Conservation (phyloP, 768 basidiomycete genomes). For the Pleurotus cornucopiae region DNA sequence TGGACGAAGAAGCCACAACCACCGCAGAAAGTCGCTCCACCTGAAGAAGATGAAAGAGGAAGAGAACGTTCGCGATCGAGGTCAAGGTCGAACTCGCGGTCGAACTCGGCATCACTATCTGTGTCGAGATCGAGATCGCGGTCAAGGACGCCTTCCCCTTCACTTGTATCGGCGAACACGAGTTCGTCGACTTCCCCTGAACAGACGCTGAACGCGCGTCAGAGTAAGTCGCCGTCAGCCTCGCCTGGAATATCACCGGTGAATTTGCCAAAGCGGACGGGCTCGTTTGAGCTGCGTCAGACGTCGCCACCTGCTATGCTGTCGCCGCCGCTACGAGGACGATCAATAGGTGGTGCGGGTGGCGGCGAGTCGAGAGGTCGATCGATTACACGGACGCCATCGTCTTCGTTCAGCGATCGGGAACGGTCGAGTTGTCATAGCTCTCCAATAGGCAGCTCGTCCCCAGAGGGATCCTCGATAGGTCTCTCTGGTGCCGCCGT, state of each 20-base stretch:
- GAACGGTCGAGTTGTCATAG: slow-evolving; percentile 25
- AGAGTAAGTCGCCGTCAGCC: slow-evolving; percentile 17
- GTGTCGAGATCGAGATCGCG: slow-evolving; percentile 32
- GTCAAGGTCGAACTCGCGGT: slow-evolving; percentile 26
- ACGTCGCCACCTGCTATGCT: slow-evolving; percentile 15
- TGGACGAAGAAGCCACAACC: not conserved
- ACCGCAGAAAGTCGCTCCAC: not conserved
- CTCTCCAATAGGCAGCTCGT: slow-evolving; percentile 23
- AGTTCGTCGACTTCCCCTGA: slow-evolving; percentile 13
- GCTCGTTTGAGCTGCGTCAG: slow-evolving; percentile 9
- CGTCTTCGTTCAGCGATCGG: slow-evolving; percentile 50
- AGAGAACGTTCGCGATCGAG: slow-evolving; percentile 23
- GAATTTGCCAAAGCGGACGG: slow-evolving; percentile 5
- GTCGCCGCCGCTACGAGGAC: slow-evolving; percentile 24
- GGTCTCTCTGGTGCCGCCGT: slow-evolving; percentile 24
- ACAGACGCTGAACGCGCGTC: slow-evolving; percentile 15
- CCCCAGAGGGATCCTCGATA: slow-evolving; percentile 20
- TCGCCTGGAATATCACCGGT: slow-evolving; percentile 11
- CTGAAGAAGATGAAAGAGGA: slow-evolving; percentile 15
- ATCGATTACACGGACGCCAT: slow-evolving; percentile 49
- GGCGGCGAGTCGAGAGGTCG: slow-evolving; percentile 40
- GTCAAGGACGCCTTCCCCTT: slow-evolving; percentile 37
- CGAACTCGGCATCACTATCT: slow-evolving; percentile 16
- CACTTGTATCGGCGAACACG: slow-evolving; percentile 17
- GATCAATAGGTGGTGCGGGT: slow-evolving; percentile 18